Base-by-base conservation (phyloP, 2,329 filamentous ascomycete species). In the Aspergillus nomiae region DNA sequence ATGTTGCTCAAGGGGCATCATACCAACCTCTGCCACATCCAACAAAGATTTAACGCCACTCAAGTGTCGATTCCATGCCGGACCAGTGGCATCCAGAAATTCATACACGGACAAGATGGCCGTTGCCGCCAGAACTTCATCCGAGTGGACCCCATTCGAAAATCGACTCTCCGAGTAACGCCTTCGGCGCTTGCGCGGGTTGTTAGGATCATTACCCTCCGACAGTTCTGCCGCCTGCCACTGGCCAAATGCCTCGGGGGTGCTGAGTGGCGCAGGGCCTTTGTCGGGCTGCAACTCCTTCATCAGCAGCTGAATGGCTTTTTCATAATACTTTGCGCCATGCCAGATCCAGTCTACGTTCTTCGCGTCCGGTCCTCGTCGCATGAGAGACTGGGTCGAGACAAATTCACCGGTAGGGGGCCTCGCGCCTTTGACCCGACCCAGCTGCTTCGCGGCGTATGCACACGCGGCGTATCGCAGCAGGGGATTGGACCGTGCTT, bases 71-170 rank as follows among this genome's bases (percentile, higher is more conserved):
- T 84, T 83, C 87, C 87, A 90, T 24, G 87, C 87, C 0, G 82
- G 81, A 2, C 85, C 85, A 0, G 86, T 88, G 1, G 86, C 85
- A 72, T 90, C 87, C n/a, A 90, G 78, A 63, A 90, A 87, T 65
- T 90, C 88, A 70, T 90, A 90, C 0, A 88, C 85, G 63, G 87
- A 90, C 1, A 91, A 75, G 16, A 90, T 89, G 0, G 88, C 87
- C 2, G 87, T 87, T 2, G 88, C 87, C 10, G 87, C 87, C 26
- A 90, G 80, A 4, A 89, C 81, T 62, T 90, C 87, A 66, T 89
- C 87, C 0, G 77, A 80, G 61, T 77, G 73, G 8, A 73, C 73
- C 24, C 75, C 75, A 73, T 80, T 72, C 10, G 76, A 76, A 19
- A 78, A 69, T 43, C 74, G 72, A 62, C 83, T 84, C 67, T 83